Percentiles rank a stretch among this genome's conserved stretches.
These are phyloP conservation scores for Epichloe festucae DNA, from an alignment of 2,329 filamentous ascomycete species.

Conservation along the genomic window DNA sequence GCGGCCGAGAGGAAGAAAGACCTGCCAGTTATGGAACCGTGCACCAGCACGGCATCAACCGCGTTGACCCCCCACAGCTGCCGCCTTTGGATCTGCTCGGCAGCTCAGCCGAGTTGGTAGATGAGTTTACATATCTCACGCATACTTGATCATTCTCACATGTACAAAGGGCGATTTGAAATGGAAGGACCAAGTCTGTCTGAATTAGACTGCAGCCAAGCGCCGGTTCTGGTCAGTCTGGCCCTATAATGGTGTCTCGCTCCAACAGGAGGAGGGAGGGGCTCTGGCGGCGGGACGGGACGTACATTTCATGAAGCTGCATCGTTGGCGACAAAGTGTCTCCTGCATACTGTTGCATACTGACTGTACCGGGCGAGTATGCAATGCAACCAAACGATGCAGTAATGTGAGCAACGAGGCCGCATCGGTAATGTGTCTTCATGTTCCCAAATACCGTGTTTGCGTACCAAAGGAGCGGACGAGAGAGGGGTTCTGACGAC, in stretches of 20 bases:
- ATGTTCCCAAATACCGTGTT: not conserved
- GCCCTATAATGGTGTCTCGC: not conserved
- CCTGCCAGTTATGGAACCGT: conserved; percentile 45
- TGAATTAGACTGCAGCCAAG: no score
- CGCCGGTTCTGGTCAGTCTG: not conserved
- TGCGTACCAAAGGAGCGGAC: not conserved
- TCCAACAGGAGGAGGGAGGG: not conserved
- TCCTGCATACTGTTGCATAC: no score
- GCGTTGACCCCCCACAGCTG: conserved; percentile 34
- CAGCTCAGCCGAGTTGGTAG: conserved; percentile 43
- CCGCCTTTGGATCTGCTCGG: conserved; percentile 34
- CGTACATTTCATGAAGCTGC: not conserved
- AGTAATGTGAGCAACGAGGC: not conserved
- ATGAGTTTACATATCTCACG: conserved; percentile 17
- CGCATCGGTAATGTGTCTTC: not conserved
- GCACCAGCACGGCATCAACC: conserved; percentile 42
- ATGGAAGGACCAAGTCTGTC: no score
- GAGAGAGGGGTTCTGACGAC: not conserved
- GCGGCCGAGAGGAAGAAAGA: conserved; percentile 27
- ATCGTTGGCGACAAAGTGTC: not conserved
- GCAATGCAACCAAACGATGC: no score
- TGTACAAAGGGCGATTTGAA: no score
- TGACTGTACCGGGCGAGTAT: no score
- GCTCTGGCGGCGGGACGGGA: not conserved
- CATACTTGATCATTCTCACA: not conserved